Percentiles rank a stretch among this genome's conserved stretches.
Evolutionary conservation across 371 early-diverging fungal species (phyloP).

Genomic region (Synchytrium microbalum): DNA sequence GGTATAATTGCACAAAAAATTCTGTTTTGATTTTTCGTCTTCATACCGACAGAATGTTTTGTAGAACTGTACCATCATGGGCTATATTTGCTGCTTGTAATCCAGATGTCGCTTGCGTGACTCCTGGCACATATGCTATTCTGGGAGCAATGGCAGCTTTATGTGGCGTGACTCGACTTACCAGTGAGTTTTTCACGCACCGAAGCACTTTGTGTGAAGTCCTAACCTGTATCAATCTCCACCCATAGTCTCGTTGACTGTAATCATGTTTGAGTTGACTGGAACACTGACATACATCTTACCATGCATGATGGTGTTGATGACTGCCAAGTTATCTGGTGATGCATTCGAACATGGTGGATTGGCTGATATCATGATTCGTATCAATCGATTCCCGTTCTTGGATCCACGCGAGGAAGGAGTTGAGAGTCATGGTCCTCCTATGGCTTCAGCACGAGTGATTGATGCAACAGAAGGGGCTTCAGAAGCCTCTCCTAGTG

Average conservation of each 20-base stretch:
- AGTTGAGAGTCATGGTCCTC: neutral
- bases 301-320: conserved; percentile 85
- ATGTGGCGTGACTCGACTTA: conserved; percentile 88
- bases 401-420: conserved; percentile 45
- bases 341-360: conserved; percentile 72
- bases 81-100: conserved; percentile 34
- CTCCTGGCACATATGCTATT: conserved; percentile 90
- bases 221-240: no score
- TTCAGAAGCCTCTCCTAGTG: neutral
- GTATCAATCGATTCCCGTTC: conserved; percentile 73
- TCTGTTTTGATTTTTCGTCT: no score
- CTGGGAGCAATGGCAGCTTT: conserved; percentile 90
- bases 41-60: no score
- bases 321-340: conserved; percentile 86
- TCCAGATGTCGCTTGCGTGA: conserved; percentile 53
- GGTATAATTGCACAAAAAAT: conserved; percentile 26
- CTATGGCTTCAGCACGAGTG: neutral
- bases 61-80: conserved; percentile 17
- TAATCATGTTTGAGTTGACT: conserved; percentile 93
- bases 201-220: no score
- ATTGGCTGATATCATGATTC: conserved; percentile 74
- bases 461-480: neutral
- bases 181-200: conserved; percentile 25
- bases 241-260: conserved; percentile 72
- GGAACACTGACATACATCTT: conserved; percentile 82